Conservation (phyloP, 805 yeast species). For the Wickerhamiella sergipiensis region DNA sequence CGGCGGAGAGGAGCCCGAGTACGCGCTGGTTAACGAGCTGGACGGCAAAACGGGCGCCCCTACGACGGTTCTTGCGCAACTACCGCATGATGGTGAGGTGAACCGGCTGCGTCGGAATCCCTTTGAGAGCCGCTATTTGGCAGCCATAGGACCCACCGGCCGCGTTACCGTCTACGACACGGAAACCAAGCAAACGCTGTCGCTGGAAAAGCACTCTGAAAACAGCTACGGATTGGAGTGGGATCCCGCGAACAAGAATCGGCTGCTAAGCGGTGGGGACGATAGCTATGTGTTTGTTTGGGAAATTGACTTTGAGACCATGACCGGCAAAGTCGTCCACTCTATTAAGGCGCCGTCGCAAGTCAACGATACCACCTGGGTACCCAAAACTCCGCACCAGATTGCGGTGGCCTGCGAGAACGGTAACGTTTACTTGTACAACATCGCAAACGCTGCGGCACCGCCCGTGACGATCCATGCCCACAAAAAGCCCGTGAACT, state of each 20-base stretch:
- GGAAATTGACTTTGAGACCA: slow-evolving; percentile 34
- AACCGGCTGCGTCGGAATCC: slow-evolving; percentile 11
- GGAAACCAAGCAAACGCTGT: neutral
- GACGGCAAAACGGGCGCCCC: neutral
- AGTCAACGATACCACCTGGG: slow-evolving; percentile 61
- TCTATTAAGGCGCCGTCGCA: slow-evolving; percentile 25
- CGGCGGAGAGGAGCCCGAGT: slow-evolving; percentile 10
- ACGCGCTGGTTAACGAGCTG: slow-evolving; percentile 6
- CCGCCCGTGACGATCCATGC: slow-evolving; percentile 25
- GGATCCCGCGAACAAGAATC: slow-evolving; percentile 28
- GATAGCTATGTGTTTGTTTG: slow-evolving; percentile 57
- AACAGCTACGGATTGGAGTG: slow-evolving; percentile 71
- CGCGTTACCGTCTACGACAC: slow-evolving; percentile 5
- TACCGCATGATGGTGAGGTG: slow-evolving; percentile 1
- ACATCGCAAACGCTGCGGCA: slow-evolving; percentile 17
- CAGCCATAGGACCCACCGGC: slow-evolving; percentile 10
- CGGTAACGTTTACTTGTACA: slow-evolving; percentile 45
- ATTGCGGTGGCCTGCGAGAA: slow-evolving; percentile 69
- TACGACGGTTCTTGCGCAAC: neutral
- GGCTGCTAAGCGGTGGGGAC: slow-evolving; percentile 50
- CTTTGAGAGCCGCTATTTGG: slow-evolving; percentile 5
- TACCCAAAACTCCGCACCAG: slow-evolving; percentile 29
- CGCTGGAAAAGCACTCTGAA: slow-evolving; percentile 31
- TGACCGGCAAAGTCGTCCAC: neutral
- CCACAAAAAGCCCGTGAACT: slow-evolving; percentile 48